phyloP scores from a whole-genome alignment of 2,329 filamentous ascomycete species.

The Scopulariopsis brevicaulis region DNA sequence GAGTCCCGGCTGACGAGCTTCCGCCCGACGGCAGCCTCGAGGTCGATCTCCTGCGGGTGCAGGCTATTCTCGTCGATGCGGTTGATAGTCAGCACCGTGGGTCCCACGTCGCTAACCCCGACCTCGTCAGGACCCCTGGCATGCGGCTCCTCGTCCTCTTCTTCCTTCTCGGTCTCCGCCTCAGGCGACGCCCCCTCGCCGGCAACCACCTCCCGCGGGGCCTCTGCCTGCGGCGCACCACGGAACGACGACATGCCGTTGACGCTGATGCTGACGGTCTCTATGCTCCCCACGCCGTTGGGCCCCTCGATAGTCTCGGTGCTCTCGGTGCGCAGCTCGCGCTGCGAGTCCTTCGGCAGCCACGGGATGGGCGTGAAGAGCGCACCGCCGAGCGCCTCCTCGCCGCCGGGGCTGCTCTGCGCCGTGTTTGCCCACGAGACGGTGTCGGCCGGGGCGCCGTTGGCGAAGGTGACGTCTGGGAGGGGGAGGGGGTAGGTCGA shows the following conservation, averaged over 20 bases:
- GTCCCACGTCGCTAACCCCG: constrained; percentile 76
- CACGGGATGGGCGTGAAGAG: constrained; percentile 90
- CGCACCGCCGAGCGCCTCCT: constrained; percentile 83
- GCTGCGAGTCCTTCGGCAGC: constrained; percentile 45
- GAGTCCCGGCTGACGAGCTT: constrained; percentile 20
- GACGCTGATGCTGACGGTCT: constrained; percentile 67
- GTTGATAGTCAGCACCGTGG: constrained; percentile 24
- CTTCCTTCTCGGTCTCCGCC: constrained; percentile 11
- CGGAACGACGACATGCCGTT: constrained; percentile 54
- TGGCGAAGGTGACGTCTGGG: constrained; percentile 41
- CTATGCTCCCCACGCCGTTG: constrained; percentile 66
- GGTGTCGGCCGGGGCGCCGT: constrained; percentile 50
- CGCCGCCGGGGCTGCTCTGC: constrained; percentile 53
- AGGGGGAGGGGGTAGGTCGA: constrained; percentile 72
- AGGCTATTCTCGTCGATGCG: constrained; percentile 19
- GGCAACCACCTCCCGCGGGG: constrained; percentile 77
- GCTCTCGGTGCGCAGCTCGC: constrained; percentile 58
- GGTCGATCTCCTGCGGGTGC: constrained; percentile 44
- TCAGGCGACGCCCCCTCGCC: constrained; percentile 43
- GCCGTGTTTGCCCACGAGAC: constrained; percentile 36
- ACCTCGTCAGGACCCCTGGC: constrained; percentile 77
- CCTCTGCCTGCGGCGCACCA: constrained; percentile 71
- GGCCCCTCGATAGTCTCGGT: constrained; percentile 74
- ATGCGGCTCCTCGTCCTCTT: constrained; percentile 55
- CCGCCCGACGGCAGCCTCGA: constrained; percentile 50